phyloP scores from a whole-genome alignment of 805 yeast species.

The Sugiyamaella floridensis region DNA sequence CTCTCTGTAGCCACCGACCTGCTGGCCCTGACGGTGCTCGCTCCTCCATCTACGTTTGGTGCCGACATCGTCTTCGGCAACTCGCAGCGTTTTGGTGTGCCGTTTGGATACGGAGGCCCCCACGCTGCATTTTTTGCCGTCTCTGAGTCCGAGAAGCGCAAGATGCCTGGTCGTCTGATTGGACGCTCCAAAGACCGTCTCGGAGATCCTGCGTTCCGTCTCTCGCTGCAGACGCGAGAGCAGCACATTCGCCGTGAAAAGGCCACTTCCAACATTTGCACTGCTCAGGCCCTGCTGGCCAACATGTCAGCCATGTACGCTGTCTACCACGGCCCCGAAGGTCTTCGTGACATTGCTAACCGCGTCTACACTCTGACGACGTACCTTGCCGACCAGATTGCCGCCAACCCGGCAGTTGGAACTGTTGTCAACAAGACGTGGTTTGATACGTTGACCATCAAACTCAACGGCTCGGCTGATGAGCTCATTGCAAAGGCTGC shows the following conservation, averaged over 20 bases:
- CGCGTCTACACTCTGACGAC: constrained; percentile 71
- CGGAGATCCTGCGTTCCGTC: constrained; percentile 80
- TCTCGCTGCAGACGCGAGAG: constrained; percentile 96
- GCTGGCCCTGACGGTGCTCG: constrained; percentile 76
- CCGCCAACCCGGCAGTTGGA: constrained; percentile 34
- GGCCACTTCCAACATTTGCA: constrained; percentile 96
- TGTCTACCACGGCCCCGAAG: constrained; percentile 91
- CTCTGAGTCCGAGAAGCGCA: constrained; percentile 69
- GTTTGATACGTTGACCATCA: constrained; percentile 83
- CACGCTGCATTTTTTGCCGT: constrained; percentile 98
- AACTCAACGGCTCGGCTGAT: constrained; percentile 45
- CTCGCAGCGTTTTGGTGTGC: constrained; percentile 95
- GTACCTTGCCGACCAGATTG: constrained; percentile 56
- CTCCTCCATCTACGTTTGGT: constrained; percentile 77
- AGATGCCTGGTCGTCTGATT: constrained; percentile 93
- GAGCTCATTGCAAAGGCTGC: constrained; percentile 53
- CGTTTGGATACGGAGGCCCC: constrained; percentile 97
- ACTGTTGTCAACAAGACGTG: constrained; percentile 51
- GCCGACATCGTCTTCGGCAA: constrained; percentile 93
- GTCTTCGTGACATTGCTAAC: constrained; percentile 68
- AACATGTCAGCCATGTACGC: constrained; percentile 94
- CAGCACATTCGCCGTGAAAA: constrained; percentile 96
- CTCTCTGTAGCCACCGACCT: constrained; percentile 87
- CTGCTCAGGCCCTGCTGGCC: constrained; percentile 94
- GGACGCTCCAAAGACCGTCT: constrained; percentile 89